Base-by-base conservation (phyloP, 768 basidiomycete species). In the Psilocybe cubensis region DNA sequence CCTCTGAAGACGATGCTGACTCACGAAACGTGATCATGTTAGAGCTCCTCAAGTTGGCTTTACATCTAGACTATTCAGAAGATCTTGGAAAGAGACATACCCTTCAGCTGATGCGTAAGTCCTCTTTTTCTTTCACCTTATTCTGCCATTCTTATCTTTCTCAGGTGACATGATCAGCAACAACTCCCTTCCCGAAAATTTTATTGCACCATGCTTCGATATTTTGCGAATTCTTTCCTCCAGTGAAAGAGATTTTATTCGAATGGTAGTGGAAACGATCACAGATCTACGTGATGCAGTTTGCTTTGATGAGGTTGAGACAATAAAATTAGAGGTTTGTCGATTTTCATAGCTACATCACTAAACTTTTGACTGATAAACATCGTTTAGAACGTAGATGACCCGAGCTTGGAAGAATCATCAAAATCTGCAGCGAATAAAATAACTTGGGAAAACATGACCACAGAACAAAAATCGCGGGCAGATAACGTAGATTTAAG, bases 61-160 rank as follows among this genome's bases (percentile, higher is more conserved):
- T 89, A 3, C 83, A 89, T 58, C 76, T 94, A 24, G 96, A 98
- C 70, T 98, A 96, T 64, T 83, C 87, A 0, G 96, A 98, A 73
- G 94, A 97, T 71, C 91, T 90, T 57, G 96, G 96, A 3, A 75
- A 94, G 57, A 75, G 94, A 57, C 91, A 90, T 72, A 94, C 95
- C 88, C 91, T 91, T 65, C 79, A 84, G 48, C 85, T 96, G 28
- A 85, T 96, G 63, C 86, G 94, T 90, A 59, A 71, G 91, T 23
- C n/a, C 38, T 0, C 27, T 27, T 47, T 11, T 44, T 9, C 10
- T 20, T 29, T 44, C 56, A 24, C 46, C 31, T 63, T 14, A 12
- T 35, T 45, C 31, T 45, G 12, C 45, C n/a, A 29, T 29, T 33
- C 21, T 24, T 27, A 45, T 29, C 18, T 47, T 17, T 56, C 33